Evolutionary conservation across 169 alveolate genomes (phyloP), one percentile per base, ranked within the genome.

Genomic region (Plasmodium vivax): DNA sequence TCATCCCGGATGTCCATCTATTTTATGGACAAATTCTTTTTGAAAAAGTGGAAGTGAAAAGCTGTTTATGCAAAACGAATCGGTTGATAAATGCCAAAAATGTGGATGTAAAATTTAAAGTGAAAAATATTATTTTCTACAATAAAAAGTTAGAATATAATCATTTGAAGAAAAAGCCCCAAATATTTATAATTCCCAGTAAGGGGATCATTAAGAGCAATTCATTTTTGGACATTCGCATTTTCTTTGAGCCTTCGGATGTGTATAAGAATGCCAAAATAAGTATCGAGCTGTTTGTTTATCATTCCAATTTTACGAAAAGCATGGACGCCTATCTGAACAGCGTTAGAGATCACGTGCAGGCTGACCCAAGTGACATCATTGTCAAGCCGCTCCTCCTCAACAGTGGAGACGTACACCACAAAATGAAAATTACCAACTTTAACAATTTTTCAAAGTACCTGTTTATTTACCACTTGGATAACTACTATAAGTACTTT

Each of bases 221-320:
- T 77, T 87, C 87, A 19, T 87, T 19, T 54, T 87, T 77, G 68
- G 93, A 87, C 82, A 51, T 87, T 41, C 80, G 51, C 56, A 75
- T 87, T 77, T 87, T 87, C 71, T 87, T 87, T 58, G 93, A 87
- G 36, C 93, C 93, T 19, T 87, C 93, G 68, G 82, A 87, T 75
- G 27, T 75, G 12, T 87, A 87, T 77, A 87, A 51, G 77, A 77
- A 87, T 77, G 93, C 93, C 30, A 87, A 87, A 87, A 27, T 87
- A 34, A 23, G 36, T 38, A 58, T 87, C 16, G 87, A 87, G 36
- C 80, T 87, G 30, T 87, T 87, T 77, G 54, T 87, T 75, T 87
- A 87, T 51, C 77, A 87, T 87, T 87, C 93, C 23, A 38, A 36
- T 87, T 10, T 87, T 74, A 56, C 71, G n/a, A 87, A 87, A 75